Conservation (phyloP, 371 early-diverging fungal genomes). For the Smittium culicis region DNA sequence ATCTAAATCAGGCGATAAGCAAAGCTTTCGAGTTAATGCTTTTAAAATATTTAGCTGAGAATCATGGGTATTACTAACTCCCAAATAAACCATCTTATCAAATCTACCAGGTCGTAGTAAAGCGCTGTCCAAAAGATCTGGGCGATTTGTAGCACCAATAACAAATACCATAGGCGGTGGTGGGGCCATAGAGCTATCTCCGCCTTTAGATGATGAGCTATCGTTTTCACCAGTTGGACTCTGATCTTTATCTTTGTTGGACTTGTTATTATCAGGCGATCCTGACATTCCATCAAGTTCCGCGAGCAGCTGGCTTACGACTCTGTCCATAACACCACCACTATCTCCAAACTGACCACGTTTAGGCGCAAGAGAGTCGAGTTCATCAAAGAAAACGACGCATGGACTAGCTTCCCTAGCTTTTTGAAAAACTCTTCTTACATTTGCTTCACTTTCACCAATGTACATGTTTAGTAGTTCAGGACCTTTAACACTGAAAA, state of each 20-base stretch:
- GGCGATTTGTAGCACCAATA: conserved; percentile 99
- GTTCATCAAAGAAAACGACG: conserved; percentile 99
- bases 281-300: conserved; percentile 86
- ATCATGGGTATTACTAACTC: conserved; percentile 74
- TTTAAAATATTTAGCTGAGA: conserved; percentile 73
- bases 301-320: conserved; percentile 87
- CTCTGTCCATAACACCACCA: conserved; percentile 97
- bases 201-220: background rate
- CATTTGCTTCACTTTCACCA: conserved; percentile 93
- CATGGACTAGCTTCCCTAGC: conserved; percentile 97
- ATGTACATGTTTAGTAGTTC: conserved; percentile 92
- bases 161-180: conserved; percentile 75
- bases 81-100: conserved; percentile 89
- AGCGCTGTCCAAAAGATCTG: conserved; percentile 96
- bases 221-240: background rate
- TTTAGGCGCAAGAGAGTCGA: conserved; percentile 97
- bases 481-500: conserved; percentile 98
- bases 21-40: conserved; percentile 90
- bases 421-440: conserved; percentile 92
- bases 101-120: conserved; percentile 92
- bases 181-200: background rate
- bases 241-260: background rate
- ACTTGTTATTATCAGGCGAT: background rate
- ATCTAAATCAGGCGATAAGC: conserved; percentile 59
- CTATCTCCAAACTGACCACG: conserved; percentile 93